Evolutionary conservation across 768 basidiomycete genomes (phyloP).

Genomic region (Leccinum rimulosum): DNA sequence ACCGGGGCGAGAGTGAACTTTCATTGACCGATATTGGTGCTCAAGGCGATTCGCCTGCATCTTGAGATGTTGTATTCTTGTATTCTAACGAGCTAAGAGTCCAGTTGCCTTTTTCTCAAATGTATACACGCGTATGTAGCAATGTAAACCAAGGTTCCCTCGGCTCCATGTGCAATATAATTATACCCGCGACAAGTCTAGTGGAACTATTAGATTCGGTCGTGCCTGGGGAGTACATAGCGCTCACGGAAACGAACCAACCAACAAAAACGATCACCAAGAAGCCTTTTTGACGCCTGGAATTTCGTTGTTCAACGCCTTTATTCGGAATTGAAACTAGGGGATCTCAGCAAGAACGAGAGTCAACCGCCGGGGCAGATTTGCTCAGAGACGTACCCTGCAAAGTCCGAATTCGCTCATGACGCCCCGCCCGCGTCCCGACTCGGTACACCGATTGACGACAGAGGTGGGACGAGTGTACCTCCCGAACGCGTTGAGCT

Average conservation of each 20-base stretch:
- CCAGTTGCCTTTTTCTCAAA: not conserved
- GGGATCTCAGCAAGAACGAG: not conserved
- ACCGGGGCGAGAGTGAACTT: constrained; percentile 76
- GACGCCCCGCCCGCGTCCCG: constrained; percentile 83
- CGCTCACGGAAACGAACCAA: not conserved
- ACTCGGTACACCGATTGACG: constrained; percentile 84
- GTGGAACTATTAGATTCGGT: not conserved
- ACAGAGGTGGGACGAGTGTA: constrained; percentile 85
- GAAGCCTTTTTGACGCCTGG: constrained; percentile 88
- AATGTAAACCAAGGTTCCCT: not conserved
- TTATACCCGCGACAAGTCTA: not conserved
- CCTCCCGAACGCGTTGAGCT: constrained; percentile 82
- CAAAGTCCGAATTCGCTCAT: constrained; percentile 88
- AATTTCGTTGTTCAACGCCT: constrained; percentile 77
- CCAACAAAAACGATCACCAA: constrained; percentile 53
- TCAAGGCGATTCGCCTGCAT: constrained; percentile 31
- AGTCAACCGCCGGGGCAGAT: not conserved
- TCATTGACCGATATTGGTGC: constrained; percentile 51
- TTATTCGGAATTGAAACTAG: constrained; percentile 88
- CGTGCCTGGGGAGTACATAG: not conserved
- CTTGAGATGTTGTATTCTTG: constrained; percentile 10
- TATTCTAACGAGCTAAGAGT: constrained; percentile 7
- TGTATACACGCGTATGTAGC: constrained; percentile 7
- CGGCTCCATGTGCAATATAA: not conserved
- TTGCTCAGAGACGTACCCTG: constrained; percentile 47